Evolutionary conservation across 129 eudicot genomes (phyloP), one percentile per base, ranked within the genome.

Genomic region (Flaveria trinervia): DNA sequence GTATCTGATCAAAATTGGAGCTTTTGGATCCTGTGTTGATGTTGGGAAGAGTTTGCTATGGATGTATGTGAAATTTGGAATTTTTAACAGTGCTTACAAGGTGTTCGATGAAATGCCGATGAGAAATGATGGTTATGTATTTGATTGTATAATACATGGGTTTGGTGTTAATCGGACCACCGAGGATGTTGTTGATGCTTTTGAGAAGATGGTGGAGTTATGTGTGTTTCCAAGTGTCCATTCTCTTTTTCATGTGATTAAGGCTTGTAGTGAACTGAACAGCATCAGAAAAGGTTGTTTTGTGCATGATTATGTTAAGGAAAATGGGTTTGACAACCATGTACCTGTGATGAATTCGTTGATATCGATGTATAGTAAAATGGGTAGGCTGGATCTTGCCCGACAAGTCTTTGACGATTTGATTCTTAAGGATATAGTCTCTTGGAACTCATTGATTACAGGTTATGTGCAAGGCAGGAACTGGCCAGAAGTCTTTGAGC

Each of bases 41-140:
- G 45, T 44, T 60, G 46, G 81, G 16, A 55, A 71, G 23, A 44
- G 72, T 50, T 67, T 84, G 18, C 36, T 75, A 3, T 17, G 4
- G 3, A 70, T 79, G 87, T 84, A 84, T 75, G 14, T 79, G 49
- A 70, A 79, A 33, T 78, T 52, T 25, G 77, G 68, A 51, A 50
- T 68, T 33, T 70, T 15, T 57, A 6, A 56, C 2, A 30, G 62
- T 60, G 85, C 85, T 22, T 68, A 39, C 33, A 61, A 76, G 77
- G 69, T 81, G 88, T 84, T 84, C 25, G 88, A 77, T 11, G 88
- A 81, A 84, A 84, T 84, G 85, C 88, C 83, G 0, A 16, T 22
- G 43, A 81, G 70, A 80, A 25, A 48, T 49, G 77, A 62, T 33
- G 59, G 6, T 17, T 61, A 43, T 50, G 51, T 36, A 15, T 80